phyloP scores from a whole-genome alignment of 257 asterid species.

The Scutellaria baicalensis region DNA sequence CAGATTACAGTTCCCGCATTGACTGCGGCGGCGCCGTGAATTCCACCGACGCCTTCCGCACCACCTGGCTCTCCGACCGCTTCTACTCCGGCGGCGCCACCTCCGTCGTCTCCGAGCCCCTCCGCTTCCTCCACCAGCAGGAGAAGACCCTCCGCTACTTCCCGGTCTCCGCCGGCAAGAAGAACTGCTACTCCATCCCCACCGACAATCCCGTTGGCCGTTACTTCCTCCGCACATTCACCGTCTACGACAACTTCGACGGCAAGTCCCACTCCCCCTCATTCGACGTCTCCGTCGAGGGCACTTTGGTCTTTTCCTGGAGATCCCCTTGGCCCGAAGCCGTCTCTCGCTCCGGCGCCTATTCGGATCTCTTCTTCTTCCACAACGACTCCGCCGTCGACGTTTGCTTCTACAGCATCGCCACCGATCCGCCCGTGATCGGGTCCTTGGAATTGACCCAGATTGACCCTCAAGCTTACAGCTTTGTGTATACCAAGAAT shows the following conservation, averaged over 20 bases:
- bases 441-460: conserved; percentile 62
- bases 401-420: conserved; percentile 89
- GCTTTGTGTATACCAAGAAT: conserved; percentile 17
- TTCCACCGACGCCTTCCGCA: conserved; percentile 63
- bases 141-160: conserved; percentile 86
- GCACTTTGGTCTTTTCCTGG: conserved; percentile 93
- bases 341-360: conserved; percentile 73
- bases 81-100: conserved; percentile 72
- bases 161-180: conserved; percentile 77
- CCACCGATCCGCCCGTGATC: conserved; percentile 87
- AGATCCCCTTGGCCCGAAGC: conserved; percentile 81
- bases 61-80: conserved; percentile 81
- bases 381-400: conserved; percentile 49
- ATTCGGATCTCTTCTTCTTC: conserved; percentile 76
- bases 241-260: conserved; percentile 79
- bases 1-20: conserved; percentile 39
- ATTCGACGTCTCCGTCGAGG: conserved; percentile 83
- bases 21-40: conserved; percentile 72
- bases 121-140: conserved; percentile 59
- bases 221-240: conserved; percentile 73
- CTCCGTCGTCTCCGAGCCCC: conserved; percentile 86
- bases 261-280: conserved; percentile 86
- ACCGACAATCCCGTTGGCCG: conserved; percentile 23
- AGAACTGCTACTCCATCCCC: conserved; percentile 79
- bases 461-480: conserved; percentile 52